Conservation (phyloP, 345 rosid species). For the Cochlearia excelsa region DNA sequence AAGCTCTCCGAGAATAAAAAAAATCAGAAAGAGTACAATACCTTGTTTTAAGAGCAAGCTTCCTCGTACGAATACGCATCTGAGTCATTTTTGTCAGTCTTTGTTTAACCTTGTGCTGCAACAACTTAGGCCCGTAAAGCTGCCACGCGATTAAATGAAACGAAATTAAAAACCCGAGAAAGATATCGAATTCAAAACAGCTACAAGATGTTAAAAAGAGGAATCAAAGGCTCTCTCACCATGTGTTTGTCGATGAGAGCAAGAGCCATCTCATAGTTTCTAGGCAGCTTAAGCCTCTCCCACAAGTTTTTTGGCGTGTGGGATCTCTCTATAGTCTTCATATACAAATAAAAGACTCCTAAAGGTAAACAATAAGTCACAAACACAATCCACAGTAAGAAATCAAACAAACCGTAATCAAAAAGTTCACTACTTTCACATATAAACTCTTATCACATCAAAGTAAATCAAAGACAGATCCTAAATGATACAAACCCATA, state of each 20-base stretch:
- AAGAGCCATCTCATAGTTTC: constrained; percentile 88
- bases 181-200: too few relatives aligned
- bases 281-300: constrained; percentile 86
- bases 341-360: constrained; percentile 90
- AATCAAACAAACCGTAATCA: neutral
- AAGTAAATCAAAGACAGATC: neutral
- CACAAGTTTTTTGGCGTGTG: constrained; percentile 83
- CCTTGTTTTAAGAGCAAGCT: constrained; percentile 87
- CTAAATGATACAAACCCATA: neutral
- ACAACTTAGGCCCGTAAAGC: constrained; percentile 91
- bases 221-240: constrained; percentile 43
- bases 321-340: constrained; percentile 97
- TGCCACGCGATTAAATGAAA: constrained; percentile 25
- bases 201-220: too few relatives aligned
- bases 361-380: constrained; percentile 9
- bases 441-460: neutral
- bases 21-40: constrained; percentile 23
- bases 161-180: neutral
- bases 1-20: neutral
- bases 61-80: constrained; percentile 95
- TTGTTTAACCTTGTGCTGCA: constrained; percentile 86
- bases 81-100: constrained; percentile 97
- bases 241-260: constrained; percentile 83
- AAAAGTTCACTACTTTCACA: constrained; percentile 2
- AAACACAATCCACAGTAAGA: constrained; percentile 10